Conservation (phyloP, 2,329 filamentous ascomycete genomes). For the Fusarium sambucinum region DNA sequence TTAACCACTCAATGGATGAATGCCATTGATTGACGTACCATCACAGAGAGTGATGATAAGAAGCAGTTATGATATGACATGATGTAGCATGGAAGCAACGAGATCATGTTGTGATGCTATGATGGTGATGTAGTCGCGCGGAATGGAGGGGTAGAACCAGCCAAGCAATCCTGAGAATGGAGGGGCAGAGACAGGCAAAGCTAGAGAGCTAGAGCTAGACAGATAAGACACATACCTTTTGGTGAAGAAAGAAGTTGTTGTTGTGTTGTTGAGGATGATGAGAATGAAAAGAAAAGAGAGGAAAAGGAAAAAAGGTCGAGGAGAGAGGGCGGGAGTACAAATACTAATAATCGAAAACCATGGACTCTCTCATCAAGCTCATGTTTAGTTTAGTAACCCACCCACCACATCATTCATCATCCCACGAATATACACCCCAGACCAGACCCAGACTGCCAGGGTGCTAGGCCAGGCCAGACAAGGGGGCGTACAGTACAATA, state of each 20-base stretch:
- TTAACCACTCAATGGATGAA: slow-evolving; percentile 4
- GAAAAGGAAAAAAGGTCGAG: slow-evolving; percentile 1
- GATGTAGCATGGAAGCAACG: slow-evolving; percentile 3
- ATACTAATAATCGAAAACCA: slow-evolving; percentile 41
- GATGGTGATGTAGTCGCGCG: slow-evolving; percentile 8
- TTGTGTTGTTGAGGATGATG: slow-evolving; percentile 32
- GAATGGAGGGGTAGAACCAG: slow-evolving; percentile 26
- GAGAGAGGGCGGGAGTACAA: slow-evolving; percentile 39
- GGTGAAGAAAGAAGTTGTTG: slow-evolving; percentile 14
- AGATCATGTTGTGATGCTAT: slow-evolving; percentile 27
- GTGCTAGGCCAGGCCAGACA: background rate
- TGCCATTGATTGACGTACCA: slow-evolving; percentile 30
- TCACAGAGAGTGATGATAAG: slow-evolving; percentile 16
- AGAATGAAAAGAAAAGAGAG: slow-evolving; percentile 37
- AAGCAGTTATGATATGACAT: slow-evolving; percentile 21
- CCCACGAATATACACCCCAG: slow-evolving; percentile 32
- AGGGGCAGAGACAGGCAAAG: background rate
- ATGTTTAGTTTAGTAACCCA: slow-evolving; percentile 11
- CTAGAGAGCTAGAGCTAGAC: background rate
- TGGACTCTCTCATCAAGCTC: slow-evolving; percentile 23
- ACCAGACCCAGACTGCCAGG: background rate
- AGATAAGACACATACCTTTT: slow-evolving; percentile 20
- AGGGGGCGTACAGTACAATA: background rate
- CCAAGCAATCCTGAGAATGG: background rate
- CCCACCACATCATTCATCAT: slow-evolving; percentile 41